Conservation (phyloP, 2,329 filamentous ascomycete species). For the Beauveria australis region DNA sequence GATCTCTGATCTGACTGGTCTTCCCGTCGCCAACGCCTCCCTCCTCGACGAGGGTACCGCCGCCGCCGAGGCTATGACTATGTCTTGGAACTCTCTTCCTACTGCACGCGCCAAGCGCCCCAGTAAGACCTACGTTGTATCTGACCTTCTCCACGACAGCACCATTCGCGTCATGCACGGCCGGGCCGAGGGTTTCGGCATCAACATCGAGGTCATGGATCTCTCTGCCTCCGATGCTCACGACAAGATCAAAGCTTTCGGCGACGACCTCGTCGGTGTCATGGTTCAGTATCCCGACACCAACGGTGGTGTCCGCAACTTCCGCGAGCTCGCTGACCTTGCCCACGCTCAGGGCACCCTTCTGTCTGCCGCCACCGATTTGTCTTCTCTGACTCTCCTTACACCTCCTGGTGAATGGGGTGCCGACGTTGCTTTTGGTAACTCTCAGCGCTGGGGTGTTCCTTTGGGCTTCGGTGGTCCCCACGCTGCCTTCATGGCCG, state of each 20-base stretch:
- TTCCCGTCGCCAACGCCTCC: constrained; percentile 85
- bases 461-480: constrained; percentile 88
- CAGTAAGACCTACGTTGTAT: constrained; percentile 78
- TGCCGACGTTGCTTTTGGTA: constrained; percentile 91
- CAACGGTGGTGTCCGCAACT: constrained; percentile 70
- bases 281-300: constrained; percentile 95
- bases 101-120: constrained; percentile 61
- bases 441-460: constrained; percentile 83
- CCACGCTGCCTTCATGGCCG: constrained; percentile 95
- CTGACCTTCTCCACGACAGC: constrained; percentile 73
- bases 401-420: constrained; percentile 91
- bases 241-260: constrained; percentile 62
- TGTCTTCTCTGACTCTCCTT: constrained; percentile 77
- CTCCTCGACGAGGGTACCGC: constrained; percentile 87
- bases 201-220: constrained; percentile 67
- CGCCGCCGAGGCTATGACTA: constrained; percentile 90
- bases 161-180: constrained; percentile 77
- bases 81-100: constrained; percentile 73
- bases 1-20: constrained; percentile 76
- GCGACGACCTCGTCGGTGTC: constrained; percentile 77
- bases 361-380: constrained; percentile 81
- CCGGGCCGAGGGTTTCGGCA: constrained; percentile 84
- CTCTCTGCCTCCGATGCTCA: constrained; percentile 54
- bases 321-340: constrained; percentile 61
- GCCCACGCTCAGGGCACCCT: constrained; percentile 72